Conservation (phyloP, 768 basidiomycete genomes). For the Tricholomella constricta region DNA sequence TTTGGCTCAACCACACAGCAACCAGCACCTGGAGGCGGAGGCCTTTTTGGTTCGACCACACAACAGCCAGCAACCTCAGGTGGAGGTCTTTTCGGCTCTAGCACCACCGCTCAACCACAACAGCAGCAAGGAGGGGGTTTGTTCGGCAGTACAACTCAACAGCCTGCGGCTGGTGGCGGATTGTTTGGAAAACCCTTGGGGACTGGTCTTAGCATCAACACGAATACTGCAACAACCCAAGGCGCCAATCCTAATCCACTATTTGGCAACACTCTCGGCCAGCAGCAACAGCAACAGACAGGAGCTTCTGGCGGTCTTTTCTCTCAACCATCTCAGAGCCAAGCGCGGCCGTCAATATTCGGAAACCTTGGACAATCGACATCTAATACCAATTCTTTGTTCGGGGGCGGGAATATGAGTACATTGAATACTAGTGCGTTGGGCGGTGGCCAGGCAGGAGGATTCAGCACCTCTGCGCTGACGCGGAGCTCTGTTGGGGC, state of each 20-base stretch:
- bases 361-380: slow-evolving; percentile 24
- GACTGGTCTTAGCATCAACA: slow-evolving; percentile 23
- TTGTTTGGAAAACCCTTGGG: slow-evolving; percentile 26
- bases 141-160: slow-evolving; percentile 28
- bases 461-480: slow-evolving; percentile 33
- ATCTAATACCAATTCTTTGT: slow-evolving; percentile 20
- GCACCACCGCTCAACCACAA: slow-evolving; percentile 15
- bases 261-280: slow-evolving; percentile 25
- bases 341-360: slow-evolving; percentile 28
- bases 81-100: slow-evolving; percentile 33
- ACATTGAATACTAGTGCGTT: slow-evolving; percentile 31
- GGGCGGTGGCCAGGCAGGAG: slow-evolving; percentile 32
- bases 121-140: slow-evolving; percentile 26
- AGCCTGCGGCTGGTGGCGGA: slow-evolving; percentile 13
- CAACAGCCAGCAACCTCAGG: slow-evolving; percentile 19
- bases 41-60: slow-evolving; percentile 25
- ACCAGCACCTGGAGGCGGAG: slow-evolving; percentile 20
- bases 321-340: slow-evolving; percentile 32
- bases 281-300: slow-evolving; percentile 30
- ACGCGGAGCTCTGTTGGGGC: slow-evolving; percentile 38
- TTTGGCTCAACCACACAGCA: slow-evolving; percentile 25
- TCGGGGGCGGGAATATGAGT: slow-evolving; percentile 26
- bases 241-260: slow-evolving; percentile 26
- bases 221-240: slow-evolving; percentile 29
- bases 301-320: slow-evolving; percentile 19